Conservation (phyloP, 148 eudicot genomes). For the Euryodendron excelsum region DNA sequence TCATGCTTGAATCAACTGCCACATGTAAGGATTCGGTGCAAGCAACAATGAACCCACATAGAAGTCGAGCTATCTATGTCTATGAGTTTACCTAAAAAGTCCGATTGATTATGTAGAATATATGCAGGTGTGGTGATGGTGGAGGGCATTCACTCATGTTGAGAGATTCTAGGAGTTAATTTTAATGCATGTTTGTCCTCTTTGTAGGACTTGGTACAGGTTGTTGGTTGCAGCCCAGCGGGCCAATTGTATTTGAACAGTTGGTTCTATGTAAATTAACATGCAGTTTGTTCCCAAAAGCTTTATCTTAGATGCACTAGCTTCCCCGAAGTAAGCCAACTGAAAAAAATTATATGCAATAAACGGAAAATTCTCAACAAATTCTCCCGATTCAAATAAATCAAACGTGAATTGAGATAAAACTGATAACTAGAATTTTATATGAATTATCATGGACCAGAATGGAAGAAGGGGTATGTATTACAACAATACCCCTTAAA, state of each 20-base stretch:
- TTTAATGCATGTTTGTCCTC: background rate
- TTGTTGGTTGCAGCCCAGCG: background rate
- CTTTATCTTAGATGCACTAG: background rate
- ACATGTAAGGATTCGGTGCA: background rate
- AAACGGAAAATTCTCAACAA: background rate
- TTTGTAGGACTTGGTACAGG: background rate
- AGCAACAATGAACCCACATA: background rate
- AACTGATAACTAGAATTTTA: background rate
- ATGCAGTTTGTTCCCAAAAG: background rate
- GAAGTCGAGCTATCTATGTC: background rate
- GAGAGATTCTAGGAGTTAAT: background rate
- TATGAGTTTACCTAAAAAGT: background rate
- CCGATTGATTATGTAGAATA: background rate
- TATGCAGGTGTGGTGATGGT: background rate
- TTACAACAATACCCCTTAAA: no score
- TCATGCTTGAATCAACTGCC: slow-evolving; percentile 3
- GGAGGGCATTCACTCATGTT: background rate
- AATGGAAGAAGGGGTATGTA: no score
- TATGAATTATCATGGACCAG: background rate
- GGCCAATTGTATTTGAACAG: background rate
- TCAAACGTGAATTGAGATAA: background rate
- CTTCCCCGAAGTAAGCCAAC: background rate
- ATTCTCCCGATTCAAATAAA: background rate
- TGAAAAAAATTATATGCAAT: background rate
- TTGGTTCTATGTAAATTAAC: background rate